Evolutionary conservation across 2,329 filamentous ascomycete genomes (phyloP), one percentile per base, ranked within the genome.

Genomic region (Aspergillus viridinutans): DNA sequence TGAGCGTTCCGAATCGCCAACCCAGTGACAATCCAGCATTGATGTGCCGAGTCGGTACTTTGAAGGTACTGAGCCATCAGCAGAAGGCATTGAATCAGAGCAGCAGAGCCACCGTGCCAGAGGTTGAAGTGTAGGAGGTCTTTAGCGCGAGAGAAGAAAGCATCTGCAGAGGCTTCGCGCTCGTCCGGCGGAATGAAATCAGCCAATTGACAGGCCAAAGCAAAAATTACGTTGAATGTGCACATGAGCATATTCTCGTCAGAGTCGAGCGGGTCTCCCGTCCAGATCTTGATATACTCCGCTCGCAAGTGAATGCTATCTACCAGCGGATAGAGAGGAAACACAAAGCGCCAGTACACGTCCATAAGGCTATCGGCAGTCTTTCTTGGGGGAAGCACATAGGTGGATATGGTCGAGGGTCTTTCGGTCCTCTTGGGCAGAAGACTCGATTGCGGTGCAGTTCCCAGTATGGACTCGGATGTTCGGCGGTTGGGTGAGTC

Each of bases 21-120:
- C 0, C 79, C 79, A 0, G 78, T 75, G 4, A 78, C 73, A 66
- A 81, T 80, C 80, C 79, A 82, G 1, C 77, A 80, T 56, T 79
- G 75, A 56, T 81, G 76, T 0, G 77, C 74, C 5, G 74, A 74
- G 12, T 78, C 74, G 0, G 79, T 81, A 49, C 79, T 79, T 47
- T 81, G 80, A 0, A 81, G 64, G 56, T 81, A 81, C 48, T 80
- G 79, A 10, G 75, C 77, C 58, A 79, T 78, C 4, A 81, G 66
- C 0, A 82, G 63, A 0, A 81, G 65, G 48, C 75, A 80, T 59
- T 81, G 79, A 1, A 81, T 76, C 1, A 79, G 55, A 47, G 76
- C 76, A 0, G 77, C 61, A 0, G 78, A 80, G 0, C 74, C 76
- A 0, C 72, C 67, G 10, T 79, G 71, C 73, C 77, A 79, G 1